Conservation (phyloP, 371 early-diverging fungal genomes). For the Entomophthora muscae region DNA sequence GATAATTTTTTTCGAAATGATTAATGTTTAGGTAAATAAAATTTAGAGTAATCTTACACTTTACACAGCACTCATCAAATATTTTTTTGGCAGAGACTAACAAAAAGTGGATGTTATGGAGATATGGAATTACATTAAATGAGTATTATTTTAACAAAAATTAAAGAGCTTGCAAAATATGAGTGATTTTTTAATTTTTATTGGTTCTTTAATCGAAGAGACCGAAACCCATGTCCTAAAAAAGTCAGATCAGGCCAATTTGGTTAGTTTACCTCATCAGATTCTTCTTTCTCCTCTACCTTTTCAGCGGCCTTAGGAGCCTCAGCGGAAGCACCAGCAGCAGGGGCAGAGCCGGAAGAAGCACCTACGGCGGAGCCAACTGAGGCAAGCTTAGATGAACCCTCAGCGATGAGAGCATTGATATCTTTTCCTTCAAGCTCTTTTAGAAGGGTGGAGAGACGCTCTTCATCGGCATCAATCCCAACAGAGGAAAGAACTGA, state of each 20-base stretch:
- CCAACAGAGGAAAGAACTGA: slow-evolving; percentile 81
- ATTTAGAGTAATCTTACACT: no score
- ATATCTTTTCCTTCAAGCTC: slow-evolving; percentile 80
- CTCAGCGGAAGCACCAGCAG: slow-evolving; percentile 23
- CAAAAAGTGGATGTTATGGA: no score
- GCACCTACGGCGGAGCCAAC: slow-evolving; percentile 79
- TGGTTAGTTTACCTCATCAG: slow-evolving; percentile 19
- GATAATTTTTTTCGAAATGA: no score
- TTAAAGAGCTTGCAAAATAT: no score
- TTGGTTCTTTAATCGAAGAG: slow-evolving; percentile 30
- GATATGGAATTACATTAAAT: no score
- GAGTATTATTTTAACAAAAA: no score
- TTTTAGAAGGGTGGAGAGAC: slow-evolving; percentile 53
- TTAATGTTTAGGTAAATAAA: no score
- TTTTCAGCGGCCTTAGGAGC: slow-evolving; percentile 21
- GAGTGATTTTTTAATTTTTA: neutral
- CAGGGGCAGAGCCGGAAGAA: slow-evolving; percentile 25
- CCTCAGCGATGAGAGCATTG: slow-evolving; percentile 63
- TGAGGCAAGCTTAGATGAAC: slow-evolving; percentile 79
- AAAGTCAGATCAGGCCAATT: neutral
- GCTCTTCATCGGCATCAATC: slow-evolving; percentile 69
- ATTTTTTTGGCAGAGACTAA: no score
- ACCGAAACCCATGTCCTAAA: slow-evolving; percentile 31
- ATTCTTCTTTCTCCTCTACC: slow-evolving; percentile 33
- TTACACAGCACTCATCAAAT: no score